Conservation (phyloP, 805 yeast species). For the Ogataea pini region DNA sequence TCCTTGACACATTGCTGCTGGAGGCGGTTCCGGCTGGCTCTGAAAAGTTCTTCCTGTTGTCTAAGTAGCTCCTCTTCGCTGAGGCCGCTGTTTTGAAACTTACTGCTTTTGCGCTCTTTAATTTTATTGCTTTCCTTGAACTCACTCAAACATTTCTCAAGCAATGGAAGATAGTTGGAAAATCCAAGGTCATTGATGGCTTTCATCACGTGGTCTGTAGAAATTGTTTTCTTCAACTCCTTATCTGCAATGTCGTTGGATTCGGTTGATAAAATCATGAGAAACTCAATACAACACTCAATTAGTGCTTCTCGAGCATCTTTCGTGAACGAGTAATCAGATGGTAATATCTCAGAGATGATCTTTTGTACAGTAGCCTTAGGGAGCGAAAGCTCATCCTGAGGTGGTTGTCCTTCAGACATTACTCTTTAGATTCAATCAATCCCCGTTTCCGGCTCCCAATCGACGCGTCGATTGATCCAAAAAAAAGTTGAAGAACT, state of each 20-base stretch:
- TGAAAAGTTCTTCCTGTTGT: constrained; percentile 92
- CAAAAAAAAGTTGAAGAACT: background rate
- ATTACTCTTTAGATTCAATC: constrained; percentile 6
- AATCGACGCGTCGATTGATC: constrained; percentile 3
- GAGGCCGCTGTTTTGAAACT: constrained; percentile 89
- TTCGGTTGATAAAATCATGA: constrained; percentile 91
- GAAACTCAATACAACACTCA: constrained; percentile 93
- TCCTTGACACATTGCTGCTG: constrained; percentile 31
- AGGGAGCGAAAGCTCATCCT: constrained; percentile 40
- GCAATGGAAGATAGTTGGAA: constrained; percentile 76
- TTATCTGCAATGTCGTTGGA: constrained; percentile 95
- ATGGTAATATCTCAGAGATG: constrained; percentile 83
- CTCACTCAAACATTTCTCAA: constrained; percentile 76
- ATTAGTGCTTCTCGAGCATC: constrained; percentile 95
- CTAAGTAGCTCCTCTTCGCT: constrained; percentile 88
- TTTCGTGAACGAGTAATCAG: constrained; percentile 84
- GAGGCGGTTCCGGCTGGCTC: constrained; percentile 41
- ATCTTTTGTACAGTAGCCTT: constrained; percentile 94
- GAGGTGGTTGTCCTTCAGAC: constrained; percentile 27
- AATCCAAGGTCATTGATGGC: constrained; percentile 89
- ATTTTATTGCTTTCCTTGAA: constrained; percentile 88
- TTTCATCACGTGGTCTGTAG: constrained; percentile 91
- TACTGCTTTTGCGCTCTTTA: constrained; percentile 87
- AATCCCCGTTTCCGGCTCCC: background rate
- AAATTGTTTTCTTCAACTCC: constrained; percentile 94